phyloP scores from a whole-genome alignment of 2,329 filamentous ascomycete species.

The Orbilia quercus region DNA sequence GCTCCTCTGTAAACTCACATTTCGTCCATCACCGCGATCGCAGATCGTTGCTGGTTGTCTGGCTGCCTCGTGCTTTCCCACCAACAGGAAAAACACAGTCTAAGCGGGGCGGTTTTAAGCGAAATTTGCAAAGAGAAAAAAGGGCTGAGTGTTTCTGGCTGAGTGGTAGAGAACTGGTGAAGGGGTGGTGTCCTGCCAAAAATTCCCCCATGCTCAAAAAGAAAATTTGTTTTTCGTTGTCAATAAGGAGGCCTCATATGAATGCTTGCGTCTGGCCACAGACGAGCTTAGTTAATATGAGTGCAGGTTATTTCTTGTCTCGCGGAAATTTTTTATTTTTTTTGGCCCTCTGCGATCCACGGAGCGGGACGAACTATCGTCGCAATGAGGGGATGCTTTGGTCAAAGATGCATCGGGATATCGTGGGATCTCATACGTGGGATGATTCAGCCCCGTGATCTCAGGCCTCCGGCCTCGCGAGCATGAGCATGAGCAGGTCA shows the following conservation, averaged over 20 bases:
- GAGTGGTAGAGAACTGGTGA: conserved; percentile 37
- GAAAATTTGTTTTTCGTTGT: conserved; percentile 42
- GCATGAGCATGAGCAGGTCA: conserved; percentile 32
- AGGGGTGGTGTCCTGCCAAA: conserved; percentile 39
- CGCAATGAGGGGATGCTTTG: conserved; percentile 39
- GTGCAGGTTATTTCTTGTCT: conserved; percentile 7
- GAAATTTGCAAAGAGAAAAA: conserved; percentile 53
- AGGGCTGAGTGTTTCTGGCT: conserved; percentile 55
- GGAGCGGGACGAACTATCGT: conserved; percentile 33
- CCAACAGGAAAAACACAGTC: conserved; percentile 52
- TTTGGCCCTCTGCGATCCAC: conserved; percentile 36
- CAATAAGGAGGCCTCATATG: conserved; percentile 13
- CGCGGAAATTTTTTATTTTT: conserved; percentile 56
- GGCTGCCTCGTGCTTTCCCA: conserved; percentile 55
- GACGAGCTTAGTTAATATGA: conserved; percentile 25
- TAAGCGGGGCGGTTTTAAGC: conserved; percentile 53
- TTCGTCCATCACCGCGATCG: conserved; percentile 22
- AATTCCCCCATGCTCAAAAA: conserved; percentile 25
- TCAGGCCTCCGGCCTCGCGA: conserved; percentile 28
- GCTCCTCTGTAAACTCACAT: conserved; percentile 47
- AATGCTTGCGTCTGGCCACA: conserved; percentile 26
- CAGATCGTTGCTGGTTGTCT: conserved; percentile 41
- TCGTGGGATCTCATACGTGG: conserved; percentile 48
- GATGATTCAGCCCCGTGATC: conserved; percentile 57
- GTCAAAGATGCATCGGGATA: conserved; percentile 48